A percentile compares a stretch with the other conserved stretches of the same genome.
Conservation (phyloP, 495 filamentous ascomycete species). For the Entonaema liquescens region DNA sequence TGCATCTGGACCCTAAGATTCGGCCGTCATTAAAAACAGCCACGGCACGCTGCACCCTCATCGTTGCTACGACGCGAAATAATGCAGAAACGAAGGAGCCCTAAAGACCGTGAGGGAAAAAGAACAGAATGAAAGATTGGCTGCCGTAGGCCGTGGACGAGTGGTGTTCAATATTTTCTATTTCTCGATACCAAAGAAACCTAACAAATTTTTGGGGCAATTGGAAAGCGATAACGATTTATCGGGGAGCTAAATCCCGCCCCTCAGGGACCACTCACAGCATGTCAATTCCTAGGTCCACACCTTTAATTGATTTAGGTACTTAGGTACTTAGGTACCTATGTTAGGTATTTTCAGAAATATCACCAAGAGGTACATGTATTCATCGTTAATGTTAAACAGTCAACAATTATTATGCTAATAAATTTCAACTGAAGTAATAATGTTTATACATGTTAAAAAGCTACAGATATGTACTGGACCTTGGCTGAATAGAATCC, state of each 20-base stretch:
- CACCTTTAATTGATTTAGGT: not conserved
- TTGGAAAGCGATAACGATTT: conserved; percentile 36
- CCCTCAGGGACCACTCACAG: conserved; percentile 23
- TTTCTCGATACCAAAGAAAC: conserved; percentile 10
- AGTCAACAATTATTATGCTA: no score
- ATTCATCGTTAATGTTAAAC: no score
- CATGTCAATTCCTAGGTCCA: conserved; percentile 2
- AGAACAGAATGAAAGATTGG: conserved; percentile 16
- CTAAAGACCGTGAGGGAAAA: conserved; percentile 29
- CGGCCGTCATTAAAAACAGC: conserved; percentile 54
- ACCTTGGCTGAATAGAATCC: not conserved
- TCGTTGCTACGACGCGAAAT: conserved; percentile 41
- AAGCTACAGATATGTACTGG: not conserved
- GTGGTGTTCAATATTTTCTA: conserved; percentile 13
- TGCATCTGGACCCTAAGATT: conserved; percentile 45
- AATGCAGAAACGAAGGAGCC: conserved; percentile 36
- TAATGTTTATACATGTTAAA: no score
- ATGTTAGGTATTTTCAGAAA: no score
- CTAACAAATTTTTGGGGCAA: conserved; percentile 50
- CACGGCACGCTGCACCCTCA: conserved; percentile 56
- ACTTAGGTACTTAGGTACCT: not conserved
- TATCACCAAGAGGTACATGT: no score
- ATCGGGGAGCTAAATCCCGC: conserved; percentile 30
- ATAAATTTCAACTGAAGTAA: no score
- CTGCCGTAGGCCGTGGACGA: not conserved